phyloP scores from a whole-genome alignment of 2,329 filamentous ascomycete species.

The Hypoxylon sp. region DNA sequence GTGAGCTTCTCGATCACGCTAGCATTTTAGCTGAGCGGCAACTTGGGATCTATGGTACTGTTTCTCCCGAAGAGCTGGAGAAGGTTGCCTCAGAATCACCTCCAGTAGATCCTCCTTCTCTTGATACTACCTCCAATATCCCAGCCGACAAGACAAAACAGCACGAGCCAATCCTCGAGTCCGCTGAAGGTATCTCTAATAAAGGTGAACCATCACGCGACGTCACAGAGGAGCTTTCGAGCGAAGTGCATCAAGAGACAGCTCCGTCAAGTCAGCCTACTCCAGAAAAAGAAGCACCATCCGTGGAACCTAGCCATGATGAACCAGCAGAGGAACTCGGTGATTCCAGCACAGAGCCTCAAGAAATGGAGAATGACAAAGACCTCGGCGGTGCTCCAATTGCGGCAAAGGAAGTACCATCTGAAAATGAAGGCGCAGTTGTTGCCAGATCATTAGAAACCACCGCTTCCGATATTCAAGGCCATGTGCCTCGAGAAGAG shows the following conservation, averaged over 20 bases:
- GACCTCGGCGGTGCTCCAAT: not conserved
- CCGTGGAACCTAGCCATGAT: slow-evolving; percentile 1
- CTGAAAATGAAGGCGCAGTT: not conserved
- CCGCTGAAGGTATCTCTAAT: not conserved
- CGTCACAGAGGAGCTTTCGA: not conserved
- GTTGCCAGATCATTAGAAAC: not conserved
- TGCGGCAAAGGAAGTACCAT: not conserved
- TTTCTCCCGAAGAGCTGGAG: slow-evolving; percentile 4
- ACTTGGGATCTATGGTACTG: not conserved
- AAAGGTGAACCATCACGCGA: not conserved
- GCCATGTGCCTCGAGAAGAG: slow-evolving; percentile 1
- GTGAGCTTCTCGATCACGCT: not conserved
- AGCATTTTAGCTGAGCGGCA: slow-evolving; percentile 3
- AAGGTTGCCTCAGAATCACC: not conserved
- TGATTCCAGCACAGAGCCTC: slow-evolving; percentile 1
- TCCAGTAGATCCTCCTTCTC: slow-evolving; percentile 8
- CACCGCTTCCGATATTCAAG: slow-evolving; percentile 4
- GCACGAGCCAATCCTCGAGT: not conserved
- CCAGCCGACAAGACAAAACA: not conserved
- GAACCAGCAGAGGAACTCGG: slow-evolving; percentile 5
- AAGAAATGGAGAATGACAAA: slow-evolving; percentile 5
- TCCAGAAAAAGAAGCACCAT: slow-evolving; percentile 4
- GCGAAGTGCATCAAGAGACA: slow-evolving; percentile 8
- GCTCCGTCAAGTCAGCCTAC: not conserved
- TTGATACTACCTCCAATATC: not conserved